phyloP scores from a whole-genome alignment of 2,329 filamentous ascomycete genomes.

The Talaromyces piceae region DNA sequence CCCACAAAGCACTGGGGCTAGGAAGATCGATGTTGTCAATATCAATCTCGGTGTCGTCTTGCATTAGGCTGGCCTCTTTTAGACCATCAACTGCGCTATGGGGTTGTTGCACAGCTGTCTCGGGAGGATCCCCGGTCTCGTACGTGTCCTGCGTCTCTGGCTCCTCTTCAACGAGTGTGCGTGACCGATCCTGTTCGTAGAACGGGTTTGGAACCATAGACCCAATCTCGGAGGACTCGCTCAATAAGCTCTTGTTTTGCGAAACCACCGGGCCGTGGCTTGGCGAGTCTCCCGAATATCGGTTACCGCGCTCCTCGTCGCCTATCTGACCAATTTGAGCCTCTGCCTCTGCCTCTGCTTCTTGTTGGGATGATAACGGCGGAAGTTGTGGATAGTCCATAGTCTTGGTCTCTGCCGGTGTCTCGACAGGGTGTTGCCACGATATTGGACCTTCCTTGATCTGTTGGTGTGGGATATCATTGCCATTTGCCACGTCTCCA shows the following conservation, averaged over 20 bases:
- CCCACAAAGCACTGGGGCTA: conserved; percentile 8
- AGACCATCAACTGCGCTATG: background rate
- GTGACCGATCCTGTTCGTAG: conserved; percentile 20
- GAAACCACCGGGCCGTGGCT: background rate
- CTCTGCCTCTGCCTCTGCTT: background rate
- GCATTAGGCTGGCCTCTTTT: background rate
- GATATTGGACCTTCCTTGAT: background rate
- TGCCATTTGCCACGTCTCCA: background rate
- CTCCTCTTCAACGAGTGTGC: background rate
- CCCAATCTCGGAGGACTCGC: background rate
- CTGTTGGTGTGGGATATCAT: background rate
- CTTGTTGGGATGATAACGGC: background rate
- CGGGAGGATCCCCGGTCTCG: background rate
- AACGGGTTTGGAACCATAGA: conserved; percentile 26
- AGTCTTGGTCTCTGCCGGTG: background rate
- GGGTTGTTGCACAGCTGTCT: background rate
- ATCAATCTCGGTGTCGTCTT: background rate
- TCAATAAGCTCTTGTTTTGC: background rate
- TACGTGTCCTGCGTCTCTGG: background rate
- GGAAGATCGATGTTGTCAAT: conserved; percentile 3
- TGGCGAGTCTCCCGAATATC: background rate
- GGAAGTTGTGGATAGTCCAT: background rate
- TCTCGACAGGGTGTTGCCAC: background rate
- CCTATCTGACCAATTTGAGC: background rate
- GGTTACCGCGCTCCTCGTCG: background rate